Percentiles rank a stretch among this genome's conserved stretches.
These are phyloP conservation scores for Nectriaceae sp. DNA, from an alignment of 2,329 filamentous ascomycete species.

Conservation along the genomic window DNA sequence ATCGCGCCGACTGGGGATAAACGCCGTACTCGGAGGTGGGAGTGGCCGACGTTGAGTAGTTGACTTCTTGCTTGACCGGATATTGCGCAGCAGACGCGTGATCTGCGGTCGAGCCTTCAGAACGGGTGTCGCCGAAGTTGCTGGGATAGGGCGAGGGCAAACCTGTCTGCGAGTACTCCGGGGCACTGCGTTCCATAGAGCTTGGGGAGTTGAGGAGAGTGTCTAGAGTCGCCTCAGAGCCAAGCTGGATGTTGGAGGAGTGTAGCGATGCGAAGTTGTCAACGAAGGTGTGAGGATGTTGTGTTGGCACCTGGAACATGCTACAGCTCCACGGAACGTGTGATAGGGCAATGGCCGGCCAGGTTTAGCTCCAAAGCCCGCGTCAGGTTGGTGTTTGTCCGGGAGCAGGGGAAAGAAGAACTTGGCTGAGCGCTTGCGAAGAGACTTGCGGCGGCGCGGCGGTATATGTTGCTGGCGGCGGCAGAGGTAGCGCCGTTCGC, in stretches of 20 bases:
- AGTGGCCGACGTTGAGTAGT: constrained; percentile 76
- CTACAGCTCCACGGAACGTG: constrained; percentile 33
- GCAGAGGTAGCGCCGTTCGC: constrained; percentile 35
- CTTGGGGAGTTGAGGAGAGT: constrained; percentile 27
- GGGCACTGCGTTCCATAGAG: constrained; percentile 63
- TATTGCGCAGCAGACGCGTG: constrained; percentile 92
- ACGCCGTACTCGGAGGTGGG: constrained; percentile 88
- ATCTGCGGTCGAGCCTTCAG: constrained; percentile 88
- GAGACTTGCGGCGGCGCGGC: constrained; percentile 35
- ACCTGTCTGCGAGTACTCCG: constrained; percentile 87
- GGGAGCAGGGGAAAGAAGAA: constrained; percentile 28
- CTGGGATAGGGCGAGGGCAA: constrained; percentile 73
- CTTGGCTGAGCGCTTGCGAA: constrained; percentile 32
- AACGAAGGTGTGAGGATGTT: constrained; percentile 34
- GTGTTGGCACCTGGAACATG: constrained; percentile 38
- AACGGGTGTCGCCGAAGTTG: constrained; percentile 68
- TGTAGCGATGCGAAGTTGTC: constrained; percentile 26
- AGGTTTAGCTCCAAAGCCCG: constrained; percentile 36
- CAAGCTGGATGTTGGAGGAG: constrained; percentile 21
- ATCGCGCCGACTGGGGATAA: constrained; percentile 74
- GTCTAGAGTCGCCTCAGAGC: constrained; percentile 29
- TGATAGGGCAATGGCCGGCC: constrained; percentile 31
- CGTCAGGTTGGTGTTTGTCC: constrained; percentile 34
- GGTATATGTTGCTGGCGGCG: constrained; percentile 39
- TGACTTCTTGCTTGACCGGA: constrained; percentile 78